A percentile compares a stretch with the other conserved stretches of the same genome.
phyloP scores from a whole-genome alignment of 768 basidiomycete genomes.

The Auricularia sp. region DNA sequence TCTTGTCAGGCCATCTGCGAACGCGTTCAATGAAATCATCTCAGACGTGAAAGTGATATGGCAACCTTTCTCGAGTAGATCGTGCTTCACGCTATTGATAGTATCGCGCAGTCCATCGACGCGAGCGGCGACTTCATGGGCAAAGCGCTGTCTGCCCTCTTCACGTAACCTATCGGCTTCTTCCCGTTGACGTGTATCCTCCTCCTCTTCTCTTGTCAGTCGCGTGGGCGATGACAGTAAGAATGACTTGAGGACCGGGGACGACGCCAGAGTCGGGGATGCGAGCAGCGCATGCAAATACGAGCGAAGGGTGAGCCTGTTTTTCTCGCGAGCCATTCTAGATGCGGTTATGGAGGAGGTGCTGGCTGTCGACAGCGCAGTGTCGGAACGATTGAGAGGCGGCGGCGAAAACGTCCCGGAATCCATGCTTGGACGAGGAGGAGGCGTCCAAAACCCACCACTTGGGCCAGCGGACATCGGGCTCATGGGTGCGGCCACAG shows the following conservation, averaged over 20 bases:
- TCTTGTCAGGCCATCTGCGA: slow-evolving; percentile 70
- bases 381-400: slow-evolving; percentile 11
- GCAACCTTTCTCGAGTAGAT: slow-evolving; percentile 77
- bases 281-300: slow-evolving; percentile 79
- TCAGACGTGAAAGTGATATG: slow-evolving; percentile 5
- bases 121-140: slow-evolving; percentile 72
- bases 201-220: slow-evolving; percentile 60
- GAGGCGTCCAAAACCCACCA: slow-evolving; percentile 15
- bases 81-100: slow-evolving; percentile 82
- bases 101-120: slow-evolving; percentile 81
- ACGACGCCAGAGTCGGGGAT: slow-evolving; percentile 65
- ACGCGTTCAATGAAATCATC: neutral
- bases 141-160: slow-evolving; percentile 78
- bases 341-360: slow-evolving; percentile 13
- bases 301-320: slow-evolving; percentile 83
- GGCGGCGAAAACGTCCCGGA: neutral
- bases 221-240: slow-evolving; percentile 65
- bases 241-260: slow-evolving; percentile 80
- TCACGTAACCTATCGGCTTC: slow-evolving; percentile 84
- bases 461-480: slow-evolving; percentile 18
- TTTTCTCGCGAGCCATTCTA: slow-evolving; percentile 82
- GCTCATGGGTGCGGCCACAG: slow-evolving; percentile 40
- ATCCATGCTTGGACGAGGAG: neutral
- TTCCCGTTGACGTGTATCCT: slow-evolving; percentile 71
- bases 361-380: slow-evolving; percentile 20